These are phyloP conservation scores for Leishmania braziliensis DNA, from an alignment of 208 protist species.

Conservation along the genomic window DNA sequence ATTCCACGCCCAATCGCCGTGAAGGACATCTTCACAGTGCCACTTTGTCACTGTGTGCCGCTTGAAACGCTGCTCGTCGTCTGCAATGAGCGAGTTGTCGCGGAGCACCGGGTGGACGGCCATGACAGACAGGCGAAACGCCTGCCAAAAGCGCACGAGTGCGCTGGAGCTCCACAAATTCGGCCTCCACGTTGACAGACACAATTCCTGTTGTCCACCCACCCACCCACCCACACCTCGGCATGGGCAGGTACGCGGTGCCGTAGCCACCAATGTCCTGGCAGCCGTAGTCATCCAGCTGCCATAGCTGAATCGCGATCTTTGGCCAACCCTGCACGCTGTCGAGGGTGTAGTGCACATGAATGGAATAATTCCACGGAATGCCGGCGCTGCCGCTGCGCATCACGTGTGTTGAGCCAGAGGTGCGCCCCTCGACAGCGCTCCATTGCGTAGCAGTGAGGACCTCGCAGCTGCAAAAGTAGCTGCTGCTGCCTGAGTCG, in stretches of 20 bases:
- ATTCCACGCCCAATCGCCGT: conserved; percentile 79
- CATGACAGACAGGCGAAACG: conserved; percentile 62
- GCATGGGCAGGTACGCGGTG: conserved; percentile 79
- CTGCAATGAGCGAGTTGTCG: conserved; percentile 83
- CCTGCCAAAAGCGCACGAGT: conserved; percentile 63
- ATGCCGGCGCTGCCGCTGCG: conserved; percentile 44
- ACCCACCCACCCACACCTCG: conserved; percentile 7
- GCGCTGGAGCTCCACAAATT: conserved; percentile 75
- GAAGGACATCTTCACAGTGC: conserved; percentile 71
- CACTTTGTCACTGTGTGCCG: conserved; percentile 77
- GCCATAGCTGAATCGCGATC: conserved; percentile 89
- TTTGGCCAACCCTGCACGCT: conserved; percentile 89
- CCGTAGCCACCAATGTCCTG: conserved; percentile 90
- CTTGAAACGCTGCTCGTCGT: conserved; percentile 83
- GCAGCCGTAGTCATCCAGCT: conserved; percentile 81
- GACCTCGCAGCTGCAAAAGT: conserved; percentile 87
- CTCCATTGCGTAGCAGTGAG: conserved; percentile 78
- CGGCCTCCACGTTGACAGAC: conserved; percentile 79
- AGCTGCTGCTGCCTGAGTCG: conserved; percentile 64
- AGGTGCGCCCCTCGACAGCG: conserved; percentile 65
- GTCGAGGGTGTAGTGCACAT: conserved; percentile 80
- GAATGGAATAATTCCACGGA: conserved; percentile 82
- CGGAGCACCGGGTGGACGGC: conserved; percentile 82
- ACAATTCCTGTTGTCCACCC: conserved; percentile 56
- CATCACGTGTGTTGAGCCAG: conserved; percentile 88